phyloP scores from a whole-genome alignment of 371 early-diverging fungal species.

The Actinomucor elegans region DNA sequence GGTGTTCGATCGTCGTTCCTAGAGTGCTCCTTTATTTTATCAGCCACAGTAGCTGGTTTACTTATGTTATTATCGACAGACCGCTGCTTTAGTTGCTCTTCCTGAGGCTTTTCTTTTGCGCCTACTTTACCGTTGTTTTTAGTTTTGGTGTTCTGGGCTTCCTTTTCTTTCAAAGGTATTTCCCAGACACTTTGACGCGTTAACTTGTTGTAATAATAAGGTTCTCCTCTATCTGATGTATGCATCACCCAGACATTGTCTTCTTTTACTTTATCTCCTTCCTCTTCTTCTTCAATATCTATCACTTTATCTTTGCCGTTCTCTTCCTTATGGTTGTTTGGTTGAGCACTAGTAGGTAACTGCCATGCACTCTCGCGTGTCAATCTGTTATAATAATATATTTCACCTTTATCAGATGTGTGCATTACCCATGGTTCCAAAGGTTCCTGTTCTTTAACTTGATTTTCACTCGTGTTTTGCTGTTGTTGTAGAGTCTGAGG shows the following conservation, averaged over 20 bases:
- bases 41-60: too few relatives aligned
- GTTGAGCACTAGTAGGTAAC: background rate
- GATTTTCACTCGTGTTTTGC: too few relatives aligned
- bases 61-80: too few relatives aligned
- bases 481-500: too few relatives aligned
- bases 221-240: constrained; percentile 4
- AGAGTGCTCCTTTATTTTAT: too few relatives aligned
- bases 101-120: too few relatives aligned
- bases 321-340: background rate
- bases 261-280: background rate
- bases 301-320: background rate
- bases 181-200: constrained; percentile 18
- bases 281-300: background rate
- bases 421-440: background rate
- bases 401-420: constrained; percentile 1
- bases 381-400: constrained; percentile 9
- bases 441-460: too few relatives aligned
- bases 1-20: too few relatives aligned
- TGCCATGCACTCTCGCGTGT: constrained; percentile 13
- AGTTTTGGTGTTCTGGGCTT: too few relatives aligned
- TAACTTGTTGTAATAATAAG: constrained; percentile 12
- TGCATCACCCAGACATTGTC: constrained; percentile 1
- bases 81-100: too few relatives aligned
- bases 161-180: constrained; percentile 5
- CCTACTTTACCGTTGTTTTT: too few relatives aligned